Evolutionary conservation across 2,329 filamentous ascomycete species (phyloP).

Genomic region (Monilinia aucupariae): DNA sequence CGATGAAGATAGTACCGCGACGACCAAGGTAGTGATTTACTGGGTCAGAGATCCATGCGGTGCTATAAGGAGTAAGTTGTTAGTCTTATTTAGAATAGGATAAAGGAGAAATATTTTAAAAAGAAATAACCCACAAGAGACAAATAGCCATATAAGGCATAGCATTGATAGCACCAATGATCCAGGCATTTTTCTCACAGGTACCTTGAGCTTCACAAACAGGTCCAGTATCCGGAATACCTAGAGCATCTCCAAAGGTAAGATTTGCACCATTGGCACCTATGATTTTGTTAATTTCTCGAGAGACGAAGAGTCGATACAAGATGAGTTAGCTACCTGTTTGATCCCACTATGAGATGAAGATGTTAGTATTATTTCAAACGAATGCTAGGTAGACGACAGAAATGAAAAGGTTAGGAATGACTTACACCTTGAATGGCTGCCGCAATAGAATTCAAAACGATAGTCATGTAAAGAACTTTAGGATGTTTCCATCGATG

Average conservation of each 20-base stretch:
- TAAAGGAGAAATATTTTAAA: not conserved
- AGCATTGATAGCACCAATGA: conserved; percentile 54
- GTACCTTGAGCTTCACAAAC: conserved; percentile 24
- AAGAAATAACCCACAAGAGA: conserved; percentile 39
- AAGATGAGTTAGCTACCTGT: conserved; percentile 11
- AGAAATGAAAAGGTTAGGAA: not conserved
- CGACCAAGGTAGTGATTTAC: conserved; percentile 54
- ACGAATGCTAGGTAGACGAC: conserved; percentile 22
- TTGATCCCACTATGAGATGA: conserved; percentile 15
- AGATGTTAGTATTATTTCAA: not conserved
- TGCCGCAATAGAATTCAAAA: conserved; percentile 62
- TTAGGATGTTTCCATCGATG: conserved; percentile 64
- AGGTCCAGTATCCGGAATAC: conserved; percentile 34
- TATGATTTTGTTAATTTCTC: conserved; percentile 25
- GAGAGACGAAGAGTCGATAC: not conserved
- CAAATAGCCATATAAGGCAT: conserved; percentile 42
- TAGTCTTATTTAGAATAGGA: not conserved
- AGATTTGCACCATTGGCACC: conserved; percentile 46
- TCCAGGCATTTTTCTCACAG: conserved; percentile 45
- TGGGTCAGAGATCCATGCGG: conserved; percentile 57
- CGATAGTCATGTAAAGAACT: conserved; percentile 61
- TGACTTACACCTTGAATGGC: conserved; percentile 52
- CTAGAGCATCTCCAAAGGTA: conserved; percentile 42
- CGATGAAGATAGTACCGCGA: conserved; percentile 59
- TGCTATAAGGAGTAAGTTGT: conserved; percentile 23